Percentiles rank a stretch among this genome's conserved stretches.
phyloP scores from a whole-genome alignment of 202 grass and related monocot genomes.

The Dendrocalamus latiflorus region DNA sequence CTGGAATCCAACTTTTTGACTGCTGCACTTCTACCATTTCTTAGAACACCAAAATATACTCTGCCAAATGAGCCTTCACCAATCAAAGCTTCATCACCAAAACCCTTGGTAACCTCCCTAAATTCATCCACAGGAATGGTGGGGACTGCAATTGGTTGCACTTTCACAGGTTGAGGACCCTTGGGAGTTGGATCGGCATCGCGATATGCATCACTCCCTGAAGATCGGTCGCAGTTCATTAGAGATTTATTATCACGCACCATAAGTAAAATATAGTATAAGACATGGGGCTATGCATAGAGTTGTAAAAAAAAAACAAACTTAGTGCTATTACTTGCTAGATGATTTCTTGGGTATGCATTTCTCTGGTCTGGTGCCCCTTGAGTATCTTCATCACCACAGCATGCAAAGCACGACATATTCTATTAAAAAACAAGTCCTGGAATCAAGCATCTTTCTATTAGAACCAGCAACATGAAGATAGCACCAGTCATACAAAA shows the following conservation, averaged over 20 bases:
- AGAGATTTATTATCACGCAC: neutral
- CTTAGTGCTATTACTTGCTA: too few species aligned
- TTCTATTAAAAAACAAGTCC: slow-evolving; percentile 23
- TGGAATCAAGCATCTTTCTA: slow-evolving; percentile 8
- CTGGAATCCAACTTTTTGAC: slow-evolving; percentile 93
- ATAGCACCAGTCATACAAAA: too few species aligned
- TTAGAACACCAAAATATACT: slow-evolving; percentile 84
- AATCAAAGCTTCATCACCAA: slow-evolving; percentile 84
- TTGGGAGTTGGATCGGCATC: slow-evolving; percentile 52
- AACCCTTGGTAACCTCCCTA: slow-evolving; percentile 80
- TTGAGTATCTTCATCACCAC: slow-evolving; percentile 56
- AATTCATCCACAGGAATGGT: slow-evolving; percentile 75
- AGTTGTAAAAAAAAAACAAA: too few species aligned
- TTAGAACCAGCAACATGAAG: neutral
- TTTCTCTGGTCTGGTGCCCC: slow-evolving; percentile 44
- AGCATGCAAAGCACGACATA: slow-evolving; percentile 76
- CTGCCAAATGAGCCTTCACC: slow-evolving; percentile 97
- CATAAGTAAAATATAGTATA: too few species aligned
- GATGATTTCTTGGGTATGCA: too few species aligned
- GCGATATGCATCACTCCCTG: slow-evolving; percentile 54
- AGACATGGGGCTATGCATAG: neutral
- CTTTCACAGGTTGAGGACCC: slow-evolving; percentile 60
- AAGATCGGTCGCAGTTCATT: neutral
- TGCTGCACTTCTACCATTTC: slow-evolving; percentile 70
- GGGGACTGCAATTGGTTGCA: slow-evolving; percentile 92